Evolutionary conservation across 805 yeast species (phyloP).

Genomic region (Candida ponderosae): DNA sequence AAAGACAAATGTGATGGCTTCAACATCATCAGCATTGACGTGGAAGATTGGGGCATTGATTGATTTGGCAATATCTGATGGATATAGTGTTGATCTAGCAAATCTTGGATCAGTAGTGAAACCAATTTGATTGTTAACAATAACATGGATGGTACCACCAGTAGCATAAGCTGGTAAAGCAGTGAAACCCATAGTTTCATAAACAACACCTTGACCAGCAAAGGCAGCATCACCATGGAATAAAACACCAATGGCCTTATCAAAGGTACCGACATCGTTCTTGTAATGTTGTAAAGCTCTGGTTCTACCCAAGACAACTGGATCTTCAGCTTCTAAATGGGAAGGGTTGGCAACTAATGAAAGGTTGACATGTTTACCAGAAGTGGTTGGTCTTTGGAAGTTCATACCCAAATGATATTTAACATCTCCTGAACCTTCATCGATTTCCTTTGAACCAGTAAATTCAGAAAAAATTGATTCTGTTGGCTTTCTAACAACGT

Average conservation of each 20-base stretch:
- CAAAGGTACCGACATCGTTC: conserved; percentile 71
- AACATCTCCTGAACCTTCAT: conserved; percentile 98
- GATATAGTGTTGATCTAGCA: conserved; percentile 96
- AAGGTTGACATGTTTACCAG: conserved; percentile 92
- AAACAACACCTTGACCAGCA: conserved; percentile 98
- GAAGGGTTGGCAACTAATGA: conserved; percentile 98
- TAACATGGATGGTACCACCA: conserved; percentile 96
- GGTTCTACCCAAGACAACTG: conserved; percentile 96
- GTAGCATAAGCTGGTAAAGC: conserved; percentile 91
- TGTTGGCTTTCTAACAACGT: conserved; percentile 97
- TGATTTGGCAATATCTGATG: conserved; percentile 94
- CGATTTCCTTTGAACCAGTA: conserved; percentile 81
- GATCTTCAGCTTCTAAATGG: conserved; percentile 98
- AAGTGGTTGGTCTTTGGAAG: conserved; percentile 97
- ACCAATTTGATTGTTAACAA: conserved; percentile 97
- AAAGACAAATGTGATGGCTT: conserved; percentile 84
- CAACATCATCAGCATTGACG: conserved; percentile 97
- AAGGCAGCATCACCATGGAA: conserved; percentile 99
- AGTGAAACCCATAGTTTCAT: conserved; percentile 95
- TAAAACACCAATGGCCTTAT: conserved; percentile 86
- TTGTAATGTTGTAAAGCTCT: conserved; percentile 93
- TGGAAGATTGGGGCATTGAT: conserved; percentile 99
- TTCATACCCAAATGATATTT: conserved; percentile 99
- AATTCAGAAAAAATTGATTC: conserved; percentile 97
- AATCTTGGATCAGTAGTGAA: conserved; percentile 98